phyloP scores from a whole-genome alignment of 2,329 filamentous ascomycete species.

The Aspergillus fumigatiaffinis region DNA sequence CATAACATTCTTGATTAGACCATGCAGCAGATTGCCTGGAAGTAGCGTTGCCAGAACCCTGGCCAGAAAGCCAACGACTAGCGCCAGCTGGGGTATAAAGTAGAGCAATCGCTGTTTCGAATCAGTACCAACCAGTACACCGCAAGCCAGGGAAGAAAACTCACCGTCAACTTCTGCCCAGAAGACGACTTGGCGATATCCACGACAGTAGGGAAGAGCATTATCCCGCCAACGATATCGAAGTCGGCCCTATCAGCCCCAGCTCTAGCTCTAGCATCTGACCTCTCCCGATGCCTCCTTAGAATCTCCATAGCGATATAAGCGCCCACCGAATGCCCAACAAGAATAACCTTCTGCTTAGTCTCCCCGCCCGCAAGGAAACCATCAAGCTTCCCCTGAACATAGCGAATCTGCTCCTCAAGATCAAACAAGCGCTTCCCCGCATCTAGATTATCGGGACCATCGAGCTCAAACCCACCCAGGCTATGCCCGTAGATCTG shows the following conservation, averaged over 20 bases:
- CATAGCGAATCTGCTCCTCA: slow-evolving; percentile 49
- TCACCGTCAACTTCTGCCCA: slow-evolving; percentile 50
- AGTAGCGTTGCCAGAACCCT: slow-evolving; percentile 42
- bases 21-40: slow-evolving; percentile 37
- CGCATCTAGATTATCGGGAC: not conserved
- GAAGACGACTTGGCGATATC: slow-evolving; percentile 62
- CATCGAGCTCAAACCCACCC: slow-evolving; percentile 30
- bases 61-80: slow-evolving; percentile 36
- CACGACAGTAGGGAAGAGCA: slow-evolving; percentile 72
- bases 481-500: slow-evolving; percentile 35
- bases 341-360: slow-evolving; percentile 53
- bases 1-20: slow-evolving; percentile 42
- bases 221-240: slow-evolving; percentile 50
- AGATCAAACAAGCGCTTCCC: slow-evolving; percentile 33
- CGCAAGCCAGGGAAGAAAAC: slow-evolving; percentile 1
- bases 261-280: not conserved
- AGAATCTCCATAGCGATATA: slow-evolving; percentile 70
- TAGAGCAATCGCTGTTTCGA: slow-evolving; percentile 25
- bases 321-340: slow-evolving; percentile 70
- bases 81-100: slow-evolving; percentile 36
- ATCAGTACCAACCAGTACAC: not conserved
- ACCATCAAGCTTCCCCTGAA: slow-evolving; percentile 41
- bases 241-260: slow-evolving; percentile 18
- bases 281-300: slow-evolving; percentile 48
- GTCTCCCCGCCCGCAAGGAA: slow-evolving; percentile 27